These are phyloP conservation scores for Pichia sporocuriosa DNA, from an alignment of 805 yeast species.

Conservation along the genomic window DNA sequence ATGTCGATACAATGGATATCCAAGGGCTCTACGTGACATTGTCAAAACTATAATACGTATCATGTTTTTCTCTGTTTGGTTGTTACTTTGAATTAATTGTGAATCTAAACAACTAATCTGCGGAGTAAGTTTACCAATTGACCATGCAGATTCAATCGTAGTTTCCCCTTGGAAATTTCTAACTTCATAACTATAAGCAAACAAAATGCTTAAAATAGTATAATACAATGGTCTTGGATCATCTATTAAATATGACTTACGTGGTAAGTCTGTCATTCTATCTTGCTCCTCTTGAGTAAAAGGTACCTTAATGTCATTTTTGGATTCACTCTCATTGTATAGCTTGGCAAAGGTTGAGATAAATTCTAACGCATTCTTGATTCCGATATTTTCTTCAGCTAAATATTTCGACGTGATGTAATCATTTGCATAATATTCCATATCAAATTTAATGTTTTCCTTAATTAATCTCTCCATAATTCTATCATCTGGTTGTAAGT, in stretches of 20 bases:
- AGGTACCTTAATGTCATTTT: constrained; percentile 35
- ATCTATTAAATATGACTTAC: constrained; percentile 50
- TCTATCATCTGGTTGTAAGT: constrained; percentile 49
- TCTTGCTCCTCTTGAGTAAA: constrained; percentile 59
- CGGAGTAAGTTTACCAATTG: constrained; percentile 80
- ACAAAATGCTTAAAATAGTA: constrained; percentile 59
- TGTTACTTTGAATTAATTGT: constrained; percentile 36
- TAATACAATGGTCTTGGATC: constrained; percentile 53
- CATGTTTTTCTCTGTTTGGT: constrained; percentile 28
- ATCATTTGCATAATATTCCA: constrained; percentile 85
- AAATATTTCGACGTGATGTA: constrained; percentile 54
- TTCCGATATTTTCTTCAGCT: constrained; percentile 33
- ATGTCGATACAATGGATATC: constrained; percentile 75
- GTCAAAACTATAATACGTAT: constrained; percentile 54
- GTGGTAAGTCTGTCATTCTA: constrained; percentile 62
- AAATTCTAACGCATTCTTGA: constrained; percentile 43
- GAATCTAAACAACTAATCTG: constrained; percentile 69
- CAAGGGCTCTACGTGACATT: constrained; percentile 63
- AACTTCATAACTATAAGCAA: constrained; percentile 67
- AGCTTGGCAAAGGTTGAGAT: constrained; percentile 39
- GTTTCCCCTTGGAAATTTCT: constrained; percentile 66
- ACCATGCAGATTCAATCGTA: constrained; percentile 89
- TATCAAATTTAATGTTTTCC: constrained; percentile 74
- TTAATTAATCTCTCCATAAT: constrained; percentile 57
- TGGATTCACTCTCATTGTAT: constrained; percentile 30